Evolutionary conservation across 78 protist species (phyloP).

Genomic region (Mastigamoeba balamuthi): DNA sequence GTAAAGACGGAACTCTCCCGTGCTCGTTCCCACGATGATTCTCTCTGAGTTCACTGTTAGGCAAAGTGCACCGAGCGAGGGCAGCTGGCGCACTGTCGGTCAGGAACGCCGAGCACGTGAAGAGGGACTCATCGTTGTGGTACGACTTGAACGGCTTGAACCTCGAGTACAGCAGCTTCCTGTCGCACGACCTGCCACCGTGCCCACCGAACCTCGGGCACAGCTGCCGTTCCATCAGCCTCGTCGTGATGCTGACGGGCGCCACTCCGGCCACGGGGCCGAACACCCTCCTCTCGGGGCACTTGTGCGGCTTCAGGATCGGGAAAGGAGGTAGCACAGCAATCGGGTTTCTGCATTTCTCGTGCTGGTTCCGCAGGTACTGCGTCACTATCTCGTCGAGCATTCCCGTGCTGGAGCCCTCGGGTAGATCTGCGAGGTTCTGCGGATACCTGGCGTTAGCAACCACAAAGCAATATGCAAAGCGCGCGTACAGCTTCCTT

Average conservation of each 20-base stretch:
- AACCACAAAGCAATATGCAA: no score
- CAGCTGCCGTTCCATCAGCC: not conserved
- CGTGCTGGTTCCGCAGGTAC: conserved; percentile 16
- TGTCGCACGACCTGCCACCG: not conserved
- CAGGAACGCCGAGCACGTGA: not conserved
- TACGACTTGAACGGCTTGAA: not conserved
- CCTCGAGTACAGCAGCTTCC: not conserved
- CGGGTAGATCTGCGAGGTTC: no score
- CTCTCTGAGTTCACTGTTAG: no score
- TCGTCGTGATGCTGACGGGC: not conserved
- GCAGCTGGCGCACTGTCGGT: no score
- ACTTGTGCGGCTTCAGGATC: not conserved
- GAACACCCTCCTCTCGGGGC: not conserved
- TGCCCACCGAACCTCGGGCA: not conserved
- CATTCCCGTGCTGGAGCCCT: no score
- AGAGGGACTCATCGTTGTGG: not conserved
- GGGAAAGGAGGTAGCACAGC: conserved; percentile 11
- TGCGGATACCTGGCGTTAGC: no score
- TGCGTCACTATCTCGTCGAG: conserved; percentile 12
- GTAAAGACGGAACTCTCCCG: not conserved
- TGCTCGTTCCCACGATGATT: not conserved
- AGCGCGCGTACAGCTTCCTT: not conserved
- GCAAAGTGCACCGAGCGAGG: no score
- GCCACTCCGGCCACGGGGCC: no score
- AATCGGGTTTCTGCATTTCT: not conserved